A percentile compares a stretch with the other conserved stretches of the same genome.
Conservation (phyloP, 257 asterid genomes). For the Jacaranda copaia region DNA sequence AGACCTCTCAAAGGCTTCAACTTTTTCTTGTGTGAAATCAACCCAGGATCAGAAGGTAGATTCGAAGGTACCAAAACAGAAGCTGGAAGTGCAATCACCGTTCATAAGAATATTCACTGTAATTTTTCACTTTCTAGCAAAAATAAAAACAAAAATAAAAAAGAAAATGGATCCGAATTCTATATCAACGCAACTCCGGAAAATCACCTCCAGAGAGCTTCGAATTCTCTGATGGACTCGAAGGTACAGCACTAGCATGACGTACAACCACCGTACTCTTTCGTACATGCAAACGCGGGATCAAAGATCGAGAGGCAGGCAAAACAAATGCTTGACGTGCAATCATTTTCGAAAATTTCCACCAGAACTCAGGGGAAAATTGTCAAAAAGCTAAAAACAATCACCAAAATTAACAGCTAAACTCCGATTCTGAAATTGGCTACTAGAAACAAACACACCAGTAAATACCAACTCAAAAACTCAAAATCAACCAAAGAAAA, state of each 20-base stretch:
- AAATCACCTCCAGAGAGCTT: slow-evolving; percentile 49
- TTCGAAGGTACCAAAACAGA: slow-evolving; percentile 28
- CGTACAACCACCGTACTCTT: slow-evolving; percentile 36
- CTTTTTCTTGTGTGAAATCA: slow-evolving; percentile 5
- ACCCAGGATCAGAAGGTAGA: not conserved
- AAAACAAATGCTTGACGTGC: slow-evolving; percentile 36
- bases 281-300: slow-evolving; percentile 31
- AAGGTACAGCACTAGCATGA: slow-evolving; percentile 42
- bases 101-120: slow-evolving; percentile 22
- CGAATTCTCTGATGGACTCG: slow-evolving; percentile 39
- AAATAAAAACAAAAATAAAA: not conserved
- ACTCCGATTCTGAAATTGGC: not conserved
- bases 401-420: not conserved
- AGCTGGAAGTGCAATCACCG: slow-evolving; percentile 16
- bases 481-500: slow-evolving; percentile 3
- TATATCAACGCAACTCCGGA: not conserved
- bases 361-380: not conserved
- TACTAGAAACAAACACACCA: slow-evolving; percentile 1
- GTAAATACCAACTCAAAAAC: not conserved
- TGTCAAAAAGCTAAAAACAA: not conserved
- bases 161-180: not conserved
- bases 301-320: slow-evolving; percentile 36
- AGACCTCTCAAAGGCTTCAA: slow-evolving; percentile 21
- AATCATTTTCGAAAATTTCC: slow-evolving; percentile 36
- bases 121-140: not conserved